Percentiles rank a stretch among this genome's conserved stretches.
These are phyloP conservation scores for Rosa hybrid DNA, from an alignment of 331 rosid genomes.

Conservation along the genomic window DNA sequence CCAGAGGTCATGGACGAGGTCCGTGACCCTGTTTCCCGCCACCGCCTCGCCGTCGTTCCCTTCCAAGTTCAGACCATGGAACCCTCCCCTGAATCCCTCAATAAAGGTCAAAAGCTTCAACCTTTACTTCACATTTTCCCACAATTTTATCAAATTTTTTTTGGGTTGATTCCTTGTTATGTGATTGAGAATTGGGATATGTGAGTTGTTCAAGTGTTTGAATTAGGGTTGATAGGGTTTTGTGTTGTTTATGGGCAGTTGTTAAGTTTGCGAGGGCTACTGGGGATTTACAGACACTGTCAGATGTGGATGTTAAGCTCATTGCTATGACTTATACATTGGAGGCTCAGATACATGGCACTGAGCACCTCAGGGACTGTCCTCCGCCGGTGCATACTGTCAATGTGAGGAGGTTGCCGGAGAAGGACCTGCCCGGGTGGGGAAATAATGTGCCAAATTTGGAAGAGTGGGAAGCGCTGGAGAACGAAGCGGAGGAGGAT, in stretches of 20 bases:
- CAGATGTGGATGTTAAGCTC: slow-evolving; percentile 88
- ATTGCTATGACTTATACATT: slow-evolving; percentile 74
- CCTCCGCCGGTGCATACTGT: slow-evolving; percentile 77
- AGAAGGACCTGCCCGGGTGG: slow-evolving; percentile 98
- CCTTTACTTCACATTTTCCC: neutral
- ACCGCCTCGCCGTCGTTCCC: slow-evolving; percentile 77
- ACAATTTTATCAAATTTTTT: neutral
- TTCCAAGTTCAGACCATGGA: slow-evolving; percentile 72
- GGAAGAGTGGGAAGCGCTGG: slow-evolving; percentile 90
- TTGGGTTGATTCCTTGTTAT: neutral
- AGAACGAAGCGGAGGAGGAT: slow-evolving; percentile 48
- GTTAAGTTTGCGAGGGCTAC: slow-evolving; percentile 88
- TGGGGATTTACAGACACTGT: slow-evolving; percentile 87
- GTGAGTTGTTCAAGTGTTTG: neutral
- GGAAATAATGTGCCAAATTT: slow-evolving; percentile 82
- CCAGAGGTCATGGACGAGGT: slow-evolving; percentile 78
- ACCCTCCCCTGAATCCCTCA: slow-evolving; percentile 73
- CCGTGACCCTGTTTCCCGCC: slow-evolving; percentile 93
- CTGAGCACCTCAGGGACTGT: slow-evolving; percentile 64
- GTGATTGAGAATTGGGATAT: neutral
- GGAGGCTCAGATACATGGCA: slow-evolving; percentile 85
- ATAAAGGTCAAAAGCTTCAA: slow-evolving; percentile 51
- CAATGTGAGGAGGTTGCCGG: slow-evolving; percentile 69
- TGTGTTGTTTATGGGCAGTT: slow-evolving; percentile 39
- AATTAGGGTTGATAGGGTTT: neutral